Conservation (phyloP, 2,329 filamentous ascomycete genomes). For the Samsoniella hepiali region DNA sequence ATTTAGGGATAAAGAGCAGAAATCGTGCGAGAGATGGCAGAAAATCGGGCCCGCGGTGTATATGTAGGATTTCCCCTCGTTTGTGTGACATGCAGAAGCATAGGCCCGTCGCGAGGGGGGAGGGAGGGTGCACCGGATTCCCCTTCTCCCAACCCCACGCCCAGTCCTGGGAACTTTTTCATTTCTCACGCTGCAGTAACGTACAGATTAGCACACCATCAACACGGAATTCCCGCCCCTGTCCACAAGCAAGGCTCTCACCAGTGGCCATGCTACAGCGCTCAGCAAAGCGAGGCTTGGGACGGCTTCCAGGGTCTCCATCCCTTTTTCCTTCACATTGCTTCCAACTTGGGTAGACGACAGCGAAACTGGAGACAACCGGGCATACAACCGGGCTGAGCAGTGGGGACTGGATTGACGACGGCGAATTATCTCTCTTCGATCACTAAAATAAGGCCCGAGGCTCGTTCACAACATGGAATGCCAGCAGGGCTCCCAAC, state of each 20-base stretch:
- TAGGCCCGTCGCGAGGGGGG: neutral
- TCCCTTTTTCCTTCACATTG: neutral
- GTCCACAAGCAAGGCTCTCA: neutral
- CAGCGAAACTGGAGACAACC: neutral
- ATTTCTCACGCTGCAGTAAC: neutral
- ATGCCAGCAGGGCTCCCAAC: neutral
- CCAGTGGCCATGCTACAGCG: neutral
- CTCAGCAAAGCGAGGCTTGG: neutral
- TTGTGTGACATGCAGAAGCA: neutral
- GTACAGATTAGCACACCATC: too few relatives aligned
- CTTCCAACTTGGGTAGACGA: neutral
- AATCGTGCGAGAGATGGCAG: neutral
- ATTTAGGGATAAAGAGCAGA: neutral
- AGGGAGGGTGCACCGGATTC: neutral
- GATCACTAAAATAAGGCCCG: neutral
- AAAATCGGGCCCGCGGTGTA: neutral
- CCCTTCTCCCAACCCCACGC: neutral
- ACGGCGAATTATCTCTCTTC: neutral
- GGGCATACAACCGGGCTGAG: neutral
- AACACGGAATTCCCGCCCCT: too few relatives aligned
- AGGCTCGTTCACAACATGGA: slow-evolving; percentile 1
- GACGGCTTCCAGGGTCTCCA: neutral
- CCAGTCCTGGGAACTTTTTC: neutral
- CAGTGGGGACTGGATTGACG: neutral
- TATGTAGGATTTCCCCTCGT: slow-evolving; percentile 1